Conservation (phyloP, 768 basidiomycete genomes). For the Rhodotorula graminis region DNA sequence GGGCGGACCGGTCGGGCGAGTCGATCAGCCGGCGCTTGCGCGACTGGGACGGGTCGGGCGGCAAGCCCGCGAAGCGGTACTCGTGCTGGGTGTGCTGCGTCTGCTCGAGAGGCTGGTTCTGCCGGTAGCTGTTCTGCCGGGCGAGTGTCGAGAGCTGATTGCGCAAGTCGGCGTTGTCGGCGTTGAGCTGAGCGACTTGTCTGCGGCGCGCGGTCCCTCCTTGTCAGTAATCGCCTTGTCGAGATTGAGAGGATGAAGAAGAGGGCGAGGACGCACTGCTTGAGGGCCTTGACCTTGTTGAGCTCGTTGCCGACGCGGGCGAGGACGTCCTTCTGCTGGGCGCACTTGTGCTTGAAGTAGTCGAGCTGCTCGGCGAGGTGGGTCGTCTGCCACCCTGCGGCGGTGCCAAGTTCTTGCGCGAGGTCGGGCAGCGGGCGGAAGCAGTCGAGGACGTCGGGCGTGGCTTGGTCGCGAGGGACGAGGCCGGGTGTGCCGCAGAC, state of each 20-base stretch:
- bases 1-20: no score
- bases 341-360: slow-evolving; percentile 20
- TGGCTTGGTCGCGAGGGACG: not conserved
- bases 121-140: no score
- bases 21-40: not conserved
- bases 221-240: no score
- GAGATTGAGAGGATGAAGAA: no score
- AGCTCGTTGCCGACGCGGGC: not conserved
- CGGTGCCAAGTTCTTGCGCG: not conserved
- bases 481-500: slow-evolving; percentile 2
- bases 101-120: no score
- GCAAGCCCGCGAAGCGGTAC: not conserved
- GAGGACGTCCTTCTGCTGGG: slow-evolving; percentile 18
- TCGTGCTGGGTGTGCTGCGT: not conserved
- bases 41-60: not conserved
- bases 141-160: not conserved
- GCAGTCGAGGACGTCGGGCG: slow-evolving; percentile 4
- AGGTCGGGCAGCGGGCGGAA: slow-evolving; percentile 4
- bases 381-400: slow-evolving; percentile 3
- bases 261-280: not conserved
- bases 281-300: slow-evolving; percentile 6
- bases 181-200: not conserved
- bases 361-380: slow-evolving; percentile 23
- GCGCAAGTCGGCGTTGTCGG: slow-evolving; percentile 9
- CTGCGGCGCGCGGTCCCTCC: no score